Evolutionary conservation across 768 basidiomycete genomes (phyloP), one percentile per base, ranked within the genome.

Genomic region (Psilocybe tampanensis): DNA sequence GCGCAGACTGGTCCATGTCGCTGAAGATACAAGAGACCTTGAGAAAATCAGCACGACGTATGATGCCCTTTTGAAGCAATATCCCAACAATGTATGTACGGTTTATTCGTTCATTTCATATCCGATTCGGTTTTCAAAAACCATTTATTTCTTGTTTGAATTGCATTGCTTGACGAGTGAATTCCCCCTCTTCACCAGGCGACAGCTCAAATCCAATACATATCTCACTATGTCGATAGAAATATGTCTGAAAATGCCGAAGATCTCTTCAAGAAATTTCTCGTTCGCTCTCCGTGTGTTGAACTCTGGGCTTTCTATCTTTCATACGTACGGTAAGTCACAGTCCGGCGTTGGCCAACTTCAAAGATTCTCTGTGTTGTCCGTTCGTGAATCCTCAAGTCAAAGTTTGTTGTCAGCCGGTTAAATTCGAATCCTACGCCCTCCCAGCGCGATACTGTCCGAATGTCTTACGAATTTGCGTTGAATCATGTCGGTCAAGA

Each of bases 221-320:
- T 94, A 69, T 85, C 81, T 51, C 91, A 93, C 63, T 90, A 88
- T 66, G 66, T 91, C 72, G 74, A 81, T 60, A 76, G 84, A 70
- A 80, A 81, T 19, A 80, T 86, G 21, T 91, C 90, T 72, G 78
- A 81, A 55, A 84, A 86, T 64, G 95, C 92, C 18, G 94, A 96
- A 74, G 82, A 83, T 8, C 74, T 98, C n/a, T 98, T 98, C 78
- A 90, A 88, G 66, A 83, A 86, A 52, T 98, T 93, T 68, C 74
- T 98, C 55, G 86, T 85, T 66, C 83, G 85, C 17, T 94, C 94
- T 0, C 91, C 94, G 6, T 89, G 88, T 52, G 94, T 95, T 60
- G 90, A 93, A 59, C 79, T 98, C 2, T 96, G 94, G 91, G 90
- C 86, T 68, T 93, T 91, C 67, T 99, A 99, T 73, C 77, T 99